These are phyloP conservation scores for Periconia sp. DNA, from an alignment of 2,329 filamentous ascomycete species.

Conservation along the genomic window DNA sequence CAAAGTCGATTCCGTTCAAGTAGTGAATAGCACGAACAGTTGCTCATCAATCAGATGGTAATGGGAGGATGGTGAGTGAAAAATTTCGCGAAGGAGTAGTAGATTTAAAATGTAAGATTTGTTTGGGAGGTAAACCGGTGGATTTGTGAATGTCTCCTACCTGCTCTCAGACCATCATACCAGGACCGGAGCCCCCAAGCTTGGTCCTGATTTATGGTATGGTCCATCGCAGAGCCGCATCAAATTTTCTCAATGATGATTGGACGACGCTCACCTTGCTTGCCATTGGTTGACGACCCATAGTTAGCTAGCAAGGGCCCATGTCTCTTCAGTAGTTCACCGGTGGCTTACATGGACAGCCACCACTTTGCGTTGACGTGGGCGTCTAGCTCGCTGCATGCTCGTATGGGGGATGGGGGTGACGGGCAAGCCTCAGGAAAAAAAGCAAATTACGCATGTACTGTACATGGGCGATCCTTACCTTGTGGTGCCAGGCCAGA, in stretches of 20 bases:
- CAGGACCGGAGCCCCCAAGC: slow-evolving; percentile 20
- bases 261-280: not conserved
- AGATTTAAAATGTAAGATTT: too few relatives aligned
- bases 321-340: slow-evolving; percentile 29
- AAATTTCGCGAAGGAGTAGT: too few relatives aligned
- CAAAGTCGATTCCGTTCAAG: too few relatives aligned
- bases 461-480: slow-evolving; percentile 23
- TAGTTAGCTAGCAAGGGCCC: slow-evolving; percentile 7
- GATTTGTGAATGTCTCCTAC: not conserved
- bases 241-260: not conserved
- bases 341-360: slow-evolving; percentile 33
- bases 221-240: slow-evolving; percentile 40
- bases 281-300: slow-evolving; percentile 1
- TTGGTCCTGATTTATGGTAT: slow-evolving; percentile 33
- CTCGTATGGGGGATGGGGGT: slow-evolving; percentile 25
- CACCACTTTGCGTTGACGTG: slow-evolving; percentile 29
- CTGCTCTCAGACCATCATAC: slow-evolving; percentile 12
- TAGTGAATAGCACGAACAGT: too few relatives aligned
- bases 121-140: too few relatives aligned
- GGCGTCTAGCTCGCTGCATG: slow-evolving; percentile 23
- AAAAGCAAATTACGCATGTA: slow-evolving; percentile 26
- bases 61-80: too few relatives aligned
- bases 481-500: slow-evolving; percentile 18
- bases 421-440: slow-evolving; percentile 21
- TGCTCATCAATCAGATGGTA: too few relatives aligned